Evolutionary conservation across 2,329 filamentous ascomycete genomes (phyloP).

Genomic region (Penicillium digitatum): DNA sequence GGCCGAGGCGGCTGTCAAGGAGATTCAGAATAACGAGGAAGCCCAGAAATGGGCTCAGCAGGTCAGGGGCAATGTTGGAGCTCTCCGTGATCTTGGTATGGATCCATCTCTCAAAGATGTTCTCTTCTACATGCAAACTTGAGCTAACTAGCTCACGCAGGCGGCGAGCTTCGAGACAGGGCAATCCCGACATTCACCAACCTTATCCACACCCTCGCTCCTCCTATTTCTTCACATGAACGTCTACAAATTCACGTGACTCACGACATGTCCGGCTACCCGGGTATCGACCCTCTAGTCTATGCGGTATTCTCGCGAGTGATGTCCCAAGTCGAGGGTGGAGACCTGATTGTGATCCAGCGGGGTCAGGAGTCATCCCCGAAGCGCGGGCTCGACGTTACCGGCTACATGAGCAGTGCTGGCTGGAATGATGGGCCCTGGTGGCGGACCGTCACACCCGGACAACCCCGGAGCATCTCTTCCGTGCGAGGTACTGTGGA

Average conservation of each 20-base stretch:
- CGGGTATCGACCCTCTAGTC: slow-evolving; percentile 86
- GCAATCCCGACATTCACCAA: slow-evolving; percentile 93
- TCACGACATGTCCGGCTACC: slow-evolving; percentile 91
- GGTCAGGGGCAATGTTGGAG: slow-evolving; percentile 81
- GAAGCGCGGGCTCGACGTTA: slow-evolving; percentile 55
- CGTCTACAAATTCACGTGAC: slow-evolving; percentile 95
- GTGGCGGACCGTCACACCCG: slow-evolving; percentile 67
- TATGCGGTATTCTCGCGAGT: slow-evolving; percentile 89
- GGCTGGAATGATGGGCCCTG: slow-evolving; percentile 91
- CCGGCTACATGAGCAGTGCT: slow-evolving; percentile 40
- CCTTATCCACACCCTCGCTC: slow-evolving; percentile 89
- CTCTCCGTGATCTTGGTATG: slow-evolving; percentile 70
- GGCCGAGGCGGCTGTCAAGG: slow-evolving; percentile 86
- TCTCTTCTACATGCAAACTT: neutral
- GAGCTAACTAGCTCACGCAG: slow-evolving; percentile 46
- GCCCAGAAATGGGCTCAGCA: slow-evolving; percentile 95
- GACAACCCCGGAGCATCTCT: slow-evolving; percentile 69
- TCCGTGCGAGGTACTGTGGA: slow-evolving; percentile 75
- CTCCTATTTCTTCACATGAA: slow-evolving; percentile 94
- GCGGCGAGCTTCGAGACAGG: slow-evolving; percentile 78
- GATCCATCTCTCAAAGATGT: slow-evolving; percentile 7
- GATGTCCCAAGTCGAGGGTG: slow-evolving; percentile 98
- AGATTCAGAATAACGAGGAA: slow-evolving; percentile 94
- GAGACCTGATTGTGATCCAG: slow-evolving; percentile 89
- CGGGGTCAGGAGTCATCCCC: slow-evolving; percentile 80